Percentiles rank a stretch among this genome's conserved stretches.
These are phyloP conservation scores for Tolypocladium inflatum DNA, from an alignment of 2,329 filamentous ascomycete genomes.

Conservation along the genomic window DNA sequence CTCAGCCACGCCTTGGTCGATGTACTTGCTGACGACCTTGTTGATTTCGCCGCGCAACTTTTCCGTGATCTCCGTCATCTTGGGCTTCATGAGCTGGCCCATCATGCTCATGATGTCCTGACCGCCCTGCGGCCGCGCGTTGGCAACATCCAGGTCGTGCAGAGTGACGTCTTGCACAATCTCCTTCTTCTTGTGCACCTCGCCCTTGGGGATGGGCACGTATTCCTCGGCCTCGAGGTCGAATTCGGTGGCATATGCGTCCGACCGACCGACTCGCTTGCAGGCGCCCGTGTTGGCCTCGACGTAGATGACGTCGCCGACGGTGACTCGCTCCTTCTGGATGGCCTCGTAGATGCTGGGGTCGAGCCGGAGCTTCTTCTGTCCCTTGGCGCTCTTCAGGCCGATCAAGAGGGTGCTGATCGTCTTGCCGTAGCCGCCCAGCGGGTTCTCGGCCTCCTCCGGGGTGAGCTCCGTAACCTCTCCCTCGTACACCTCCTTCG, in stretches of 20 bases:
- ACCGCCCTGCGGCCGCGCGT: slow-evolving; percentile 87
- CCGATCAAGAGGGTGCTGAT: slow-evolving; percentile 94
- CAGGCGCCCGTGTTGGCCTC: slow-evolving; percentile 98
- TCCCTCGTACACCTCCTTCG: slow-evolving; percentile 98
- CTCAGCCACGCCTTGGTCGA: slow-evolving; percentile 95
- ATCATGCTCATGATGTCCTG: slow-evolving; percentile 99
- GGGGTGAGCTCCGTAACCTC: slow-evolving; percentile 96
- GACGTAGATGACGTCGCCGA: slow-evolving; percentile 98
- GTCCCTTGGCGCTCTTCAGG: slow-evolving; percentile 88
- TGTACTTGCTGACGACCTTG: slow-evolving; percentile 98
- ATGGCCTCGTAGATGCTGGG: slow-evolving; percentile 99
- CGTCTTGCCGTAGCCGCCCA: slow-evolving; percentile 94
- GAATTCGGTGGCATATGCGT: slow-evolving; percentile 97
- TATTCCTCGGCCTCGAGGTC: slow-evolving; percentile 98
- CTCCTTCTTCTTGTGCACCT: slow-evolving; percentile 99
- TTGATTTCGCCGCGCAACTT: slow-evolving; percentile 95
- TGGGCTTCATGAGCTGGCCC: slow-evolving; percentile 98
- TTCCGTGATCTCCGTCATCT: slow-evolving; percentile 98
- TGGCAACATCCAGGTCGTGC: slow-evolving; percentile 93
- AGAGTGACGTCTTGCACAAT: slow-evolving; percentile 97
- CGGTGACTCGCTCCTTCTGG: slow-evolving; percentile 91
- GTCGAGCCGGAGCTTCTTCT: slow-evolving; percentile 94
- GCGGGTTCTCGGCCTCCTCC: slow-evolving; percentile 94
- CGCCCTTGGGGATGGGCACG: slow-evolving; percentile 95
- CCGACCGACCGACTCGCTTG: slow-evolving; percentile 90